phyloP scores from a whole-genome alignment of 2,329 filamentous ascomycete genomes.

The Lachnellula cervina region DNA sequence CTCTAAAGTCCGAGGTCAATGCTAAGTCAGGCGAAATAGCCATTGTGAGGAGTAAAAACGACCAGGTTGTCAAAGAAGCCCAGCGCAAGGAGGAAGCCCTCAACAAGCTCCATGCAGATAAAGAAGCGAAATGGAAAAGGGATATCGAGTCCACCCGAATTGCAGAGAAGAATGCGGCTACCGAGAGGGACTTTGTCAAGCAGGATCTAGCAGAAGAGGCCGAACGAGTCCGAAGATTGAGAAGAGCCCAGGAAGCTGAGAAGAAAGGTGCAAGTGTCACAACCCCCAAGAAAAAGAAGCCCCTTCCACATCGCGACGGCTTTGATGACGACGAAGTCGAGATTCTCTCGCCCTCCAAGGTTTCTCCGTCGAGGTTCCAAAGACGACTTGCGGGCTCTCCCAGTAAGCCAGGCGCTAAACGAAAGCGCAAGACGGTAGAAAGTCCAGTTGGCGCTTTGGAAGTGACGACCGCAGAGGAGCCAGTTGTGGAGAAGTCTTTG shows the following conservation, averaged over 20 bases:
- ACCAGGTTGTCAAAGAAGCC: slow-evolving; percentile 56
- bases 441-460: slow-evolving; percentile 59
- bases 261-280: slow-evolving; percentile 36
- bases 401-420: slow-evolving; percentile 54
- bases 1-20: slow-evolving; percentile 52
- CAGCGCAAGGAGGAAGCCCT: slow-evolving; percentile 58
- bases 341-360: slow-evolving; percentile 42
- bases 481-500: slow-evolving; percentile 6
- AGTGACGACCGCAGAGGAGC: slow-evolving; percentile 22
- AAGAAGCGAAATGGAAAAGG: slow-evolving; percentile 57
- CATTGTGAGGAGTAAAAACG: slow-evolving; percentile 67
- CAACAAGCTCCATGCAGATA: slow-evolving; percentile 59
- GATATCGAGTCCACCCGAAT: slow-evolving; percentile 60
- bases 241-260: slow-evolving; percentile 40
- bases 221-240: slow-evolving; percentile 35
- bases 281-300: slow-evolving; percentile 60
- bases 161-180: slow-evolving; percentile 60
- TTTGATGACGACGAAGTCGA: slow-evolving; percentile 59
- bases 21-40: slow-evolving; percentile 67
- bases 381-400: slow-evolving; percentile 48
- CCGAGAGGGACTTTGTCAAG: slow-evolving; percentile 67
- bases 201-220: slow-evolving; percentile 63
- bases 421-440: slow-evolving; percentile 61
- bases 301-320: slow-evolving; percentile 63
- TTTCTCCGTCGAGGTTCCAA: slow-evolving; percentile 41